Evolutionary conservation across 768 basidiomycete species (phyloP).

Genomic region (Suillus decipiens): DNA sequence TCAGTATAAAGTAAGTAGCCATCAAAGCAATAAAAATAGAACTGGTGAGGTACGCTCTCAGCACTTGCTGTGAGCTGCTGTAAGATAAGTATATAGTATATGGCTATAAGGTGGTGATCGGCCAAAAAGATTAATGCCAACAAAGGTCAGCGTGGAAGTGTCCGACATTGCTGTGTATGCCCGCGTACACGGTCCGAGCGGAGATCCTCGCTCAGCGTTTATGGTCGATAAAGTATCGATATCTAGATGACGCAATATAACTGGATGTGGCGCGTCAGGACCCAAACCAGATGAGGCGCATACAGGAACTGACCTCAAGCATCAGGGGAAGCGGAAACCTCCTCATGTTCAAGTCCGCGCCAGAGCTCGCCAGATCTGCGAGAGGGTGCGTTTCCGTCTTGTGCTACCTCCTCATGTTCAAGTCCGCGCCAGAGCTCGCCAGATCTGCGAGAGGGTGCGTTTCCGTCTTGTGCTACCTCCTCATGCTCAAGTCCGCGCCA

Average conservation of each 20-base stretch:
- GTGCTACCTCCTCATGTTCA: neutral
- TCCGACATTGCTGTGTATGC: neutral
- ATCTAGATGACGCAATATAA: no score
- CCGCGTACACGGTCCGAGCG: neutral
- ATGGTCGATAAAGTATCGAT: neutral
- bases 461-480: neutral
- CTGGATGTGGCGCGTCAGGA: neutral
- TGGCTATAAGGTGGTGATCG: neutral
- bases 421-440: neutral
- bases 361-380: conserved; percentile 6
- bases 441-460: neutral
- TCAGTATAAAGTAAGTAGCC: neutral
- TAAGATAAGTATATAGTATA: neutral
- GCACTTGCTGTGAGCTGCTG: neutral
- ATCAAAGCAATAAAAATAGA: neutral
- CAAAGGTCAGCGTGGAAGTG: neutral
- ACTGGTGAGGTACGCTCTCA: neutral
- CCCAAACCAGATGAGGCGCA: neutral
- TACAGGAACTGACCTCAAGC: conserved; percentile 2
- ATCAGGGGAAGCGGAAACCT: neutral
- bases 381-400: neutral
- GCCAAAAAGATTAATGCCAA: neutral
- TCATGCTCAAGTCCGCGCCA: neutral
- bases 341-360: conserved; percentile 5
- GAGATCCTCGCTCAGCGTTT: neutral